Base-by-base conservation (phyloP, 352 stramenopile species). In the Phytophthora citrophthora region DNA sequence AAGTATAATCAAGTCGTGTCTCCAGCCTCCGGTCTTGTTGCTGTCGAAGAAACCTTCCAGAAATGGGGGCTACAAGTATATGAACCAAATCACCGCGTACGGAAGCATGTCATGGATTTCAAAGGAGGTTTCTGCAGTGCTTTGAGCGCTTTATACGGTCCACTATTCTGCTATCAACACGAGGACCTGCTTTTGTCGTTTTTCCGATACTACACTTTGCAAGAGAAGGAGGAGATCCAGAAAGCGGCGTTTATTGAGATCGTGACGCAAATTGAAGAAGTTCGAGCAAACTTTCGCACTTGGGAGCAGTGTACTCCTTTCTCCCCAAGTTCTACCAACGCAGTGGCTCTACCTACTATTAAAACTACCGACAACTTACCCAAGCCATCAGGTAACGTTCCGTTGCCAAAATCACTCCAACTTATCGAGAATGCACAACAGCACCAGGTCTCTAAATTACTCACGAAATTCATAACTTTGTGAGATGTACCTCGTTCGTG, bases 61-160 rank as follows among this genome's bases (percentile, higher is more conserved):
- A 86, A 86, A 41, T 91, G 80, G 78, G 82, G 80, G 7, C 26
- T 87, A 15, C 76, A 76, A 0, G 70, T 81, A 16, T 79, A 70
- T 56, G 83, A 84, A 29, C 74, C 69, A 3, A 58, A 74, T 11
- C 62, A 78, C n/a, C 60, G 67, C 10, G 68, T 82, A 3, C 72
- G 72, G 1, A 70, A 71, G 18, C 62, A 89, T 43, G 78, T 89
- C 3, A 85, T 91, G 74, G 77, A 82, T 51, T 88, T 85, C 50
- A 61, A 78, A 12, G 62, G 68, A 18, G 76, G 74, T 1, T 91
- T 90, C 38, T 74, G 70, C 31, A 65, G 51, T 48, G 83, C 83
- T 20, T 52, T 91, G 5, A 81, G 76, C 32, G 52, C 68, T n/a
- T 45, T 86, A 7, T 89, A 87, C 34, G 77, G 67, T 0, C 69